Percentiles rank a stretch among this genome's conserved stretches.
phyloP scores from a whole-genome alignment of 2,329 filamentous ascomycete species.

The Penicillium sp. region DNA sequence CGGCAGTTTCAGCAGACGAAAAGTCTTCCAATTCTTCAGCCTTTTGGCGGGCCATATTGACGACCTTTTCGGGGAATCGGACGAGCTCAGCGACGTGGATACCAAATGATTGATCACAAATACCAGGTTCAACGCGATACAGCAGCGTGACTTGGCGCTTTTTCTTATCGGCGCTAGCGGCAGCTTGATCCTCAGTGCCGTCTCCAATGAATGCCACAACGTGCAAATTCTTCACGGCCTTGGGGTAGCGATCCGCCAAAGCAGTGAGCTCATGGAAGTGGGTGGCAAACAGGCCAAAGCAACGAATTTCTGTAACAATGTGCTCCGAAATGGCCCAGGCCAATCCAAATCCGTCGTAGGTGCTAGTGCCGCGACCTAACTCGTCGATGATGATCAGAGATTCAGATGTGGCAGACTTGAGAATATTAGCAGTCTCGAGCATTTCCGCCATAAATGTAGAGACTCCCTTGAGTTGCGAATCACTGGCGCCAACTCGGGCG shows the following conservation, averaged over 20 bases:
- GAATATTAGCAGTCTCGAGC: constrained; percentile 96
- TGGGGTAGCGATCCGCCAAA: constrained; percentile 72
- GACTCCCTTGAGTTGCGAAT: constrained; percentile 95
- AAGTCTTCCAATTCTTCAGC: constrained; percentile 98
- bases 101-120: constrained; percentile 96
- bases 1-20: constrained; percentile 26
- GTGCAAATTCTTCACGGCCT: constrained; percentile 83
- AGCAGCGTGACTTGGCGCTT: constrained; percentile 82
- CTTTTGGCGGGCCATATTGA: constrained; percentile 98
- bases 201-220: constrained; percentile 86
- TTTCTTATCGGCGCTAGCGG: constrained; percentile 45
- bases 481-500: constrained; percentile 88
- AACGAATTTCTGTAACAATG: constrained; percentile 90
- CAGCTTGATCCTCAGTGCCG: constrained; percentile 39
- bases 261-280: constrained; percentile 98
- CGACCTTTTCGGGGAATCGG: constrained; percentile 91
- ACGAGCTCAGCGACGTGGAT: constrained; percentile 98
- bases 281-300: constrained; percentile 91
- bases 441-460: constrained; percentile 99
- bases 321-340: constrained; percentile 99
- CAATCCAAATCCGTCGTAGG: constrained; percentile 97
- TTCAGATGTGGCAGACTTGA: constrained; percentile 91
- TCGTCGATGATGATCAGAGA: constrained; percentile 98
- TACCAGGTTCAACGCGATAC: constrained; percentile 92
- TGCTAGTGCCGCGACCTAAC: constrained; percentile 90